Evolutionary conservation across 2,329 filamentous ascomycete species (phyloP).

Genomic region (Boeremia exigua): DNA sequence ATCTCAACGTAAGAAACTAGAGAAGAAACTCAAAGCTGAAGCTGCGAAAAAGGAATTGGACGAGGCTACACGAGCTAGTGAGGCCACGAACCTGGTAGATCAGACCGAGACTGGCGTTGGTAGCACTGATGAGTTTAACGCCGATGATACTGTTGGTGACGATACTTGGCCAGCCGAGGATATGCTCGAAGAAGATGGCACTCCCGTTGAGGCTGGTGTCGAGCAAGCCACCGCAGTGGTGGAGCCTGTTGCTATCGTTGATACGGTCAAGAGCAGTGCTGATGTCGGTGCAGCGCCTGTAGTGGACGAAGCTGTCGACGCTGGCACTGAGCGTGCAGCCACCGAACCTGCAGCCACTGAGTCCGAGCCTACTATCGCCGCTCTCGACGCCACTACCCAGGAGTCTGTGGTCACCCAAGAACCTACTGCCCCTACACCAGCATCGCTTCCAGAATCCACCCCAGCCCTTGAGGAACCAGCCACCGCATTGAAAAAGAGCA

Average conservation of each 20-base stretch:
- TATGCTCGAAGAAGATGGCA: conserved; percentile 13
- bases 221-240: not conserved
- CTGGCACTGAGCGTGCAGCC: not conserved
- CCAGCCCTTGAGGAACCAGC: not conserved
- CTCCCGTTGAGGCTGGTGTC: not conserved
- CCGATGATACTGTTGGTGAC: not conserved
- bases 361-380: not conserved
- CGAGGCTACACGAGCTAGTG: not conserved
- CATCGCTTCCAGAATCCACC: not conserved
- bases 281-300: not conserved
- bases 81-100: not conserved
- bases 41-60: conserved; percentile 25
- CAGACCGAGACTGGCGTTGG: not conserved
- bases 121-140: not conserved
- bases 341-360: too few species aligned
- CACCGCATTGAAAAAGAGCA: conserved; percentile 31
- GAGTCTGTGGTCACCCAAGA: conserved; percentile 1
- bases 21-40: conserved; percentile 47
- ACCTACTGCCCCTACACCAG: not conserved
- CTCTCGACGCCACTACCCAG: not conserved
- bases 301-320: not conserved
- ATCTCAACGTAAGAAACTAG: conserved; percentile 37
- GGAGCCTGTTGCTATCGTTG: not conserved
- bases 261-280: not conserved
- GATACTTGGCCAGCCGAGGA: conserved; percentile 12